Evolutionary conservation across 2,329 filamentous ascomycete genomes (phyloP).

Genomic region (Claviceps quebecensis): DNA sequence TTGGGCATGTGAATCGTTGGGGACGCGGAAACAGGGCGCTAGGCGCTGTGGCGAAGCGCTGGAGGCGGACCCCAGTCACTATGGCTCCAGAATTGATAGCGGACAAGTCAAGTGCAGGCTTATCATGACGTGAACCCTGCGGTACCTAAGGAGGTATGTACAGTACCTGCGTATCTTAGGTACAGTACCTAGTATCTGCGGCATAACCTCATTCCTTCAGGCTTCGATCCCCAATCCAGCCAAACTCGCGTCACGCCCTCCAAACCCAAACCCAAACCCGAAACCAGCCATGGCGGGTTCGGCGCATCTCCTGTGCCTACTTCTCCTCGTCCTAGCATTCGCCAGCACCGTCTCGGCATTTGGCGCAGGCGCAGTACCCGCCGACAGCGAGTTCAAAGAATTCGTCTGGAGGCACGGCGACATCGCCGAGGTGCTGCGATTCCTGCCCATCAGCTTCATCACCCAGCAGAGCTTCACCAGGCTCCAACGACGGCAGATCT

Average conservation of each 20-base stretch:
- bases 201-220: background rate
- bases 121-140: no score
- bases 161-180: no score
- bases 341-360: conserved; percentile 20
- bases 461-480: conserved; percentile 24
- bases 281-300: conserved; percentile 1
- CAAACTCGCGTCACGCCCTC: background rate
- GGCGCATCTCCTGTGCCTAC: conserved; percentile 2
- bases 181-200: no score
- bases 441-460: conserved; percentile 22
- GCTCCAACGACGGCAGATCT: conserved; percentile 23
- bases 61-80: no score
- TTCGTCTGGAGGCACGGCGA: conserved; percentile 28
- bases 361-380: conserved; percentile 24
- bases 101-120: no score
- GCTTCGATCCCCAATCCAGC: background rate
- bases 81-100: no score
- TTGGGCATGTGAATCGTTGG: no score
- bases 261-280: no score
- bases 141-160: no score
- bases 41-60: no score
- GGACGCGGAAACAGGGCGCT: no score
- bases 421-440: conserved; percentile 24
- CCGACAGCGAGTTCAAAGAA: conserved; percentile 24
- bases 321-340: conserved; percentile 14